These are phyloP conservation scores for Alternaria triticimaculans DNA, from an alignment of 2,329 filamentous ascomycete species.

Conservation along the genomic window DNA sequence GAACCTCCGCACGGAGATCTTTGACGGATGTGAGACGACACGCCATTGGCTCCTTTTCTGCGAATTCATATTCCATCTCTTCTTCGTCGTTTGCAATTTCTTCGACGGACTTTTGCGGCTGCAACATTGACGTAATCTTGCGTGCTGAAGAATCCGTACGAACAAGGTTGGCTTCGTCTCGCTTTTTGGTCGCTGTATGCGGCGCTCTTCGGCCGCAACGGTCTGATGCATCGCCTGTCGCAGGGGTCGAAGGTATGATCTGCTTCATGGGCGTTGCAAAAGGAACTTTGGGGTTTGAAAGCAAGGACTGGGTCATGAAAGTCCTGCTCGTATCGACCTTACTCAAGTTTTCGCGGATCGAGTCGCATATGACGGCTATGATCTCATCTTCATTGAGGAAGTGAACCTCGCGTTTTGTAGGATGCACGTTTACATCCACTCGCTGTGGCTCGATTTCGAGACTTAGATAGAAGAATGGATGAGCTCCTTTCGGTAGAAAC, in stretches of 20 bases:
- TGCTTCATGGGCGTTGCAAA: constrained; percentile 51
- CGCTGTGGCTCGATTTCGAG: constrained; percentile 90
- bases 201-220: constrained; percentile 38
- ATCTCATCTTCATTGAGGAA: constrained; percentile 98
- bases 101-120: constrained; percentile 56
- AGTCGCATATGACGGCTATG: constrained; percentile 80
- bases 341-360: constrained; percentile 78
- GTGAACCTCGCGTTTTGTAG: constrained; percentile 95
- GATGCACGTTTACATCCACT: constrained; percentile 97
- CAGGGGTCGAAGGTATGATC: constrained; percentile 31
- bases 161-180: constrained; percentile 86
- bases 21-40: constrained; percentile 86
- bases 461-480: constrained; percentile 91
- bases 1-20: constrained; percentile 79
- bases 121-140: constrained; percentile 97
- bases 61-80: constrained; percentile 72
- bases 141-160: constrained; percentile 86
- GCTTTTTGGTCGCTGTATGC: constrained; percentile 45
- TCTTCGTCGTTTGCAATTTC: constrained; percentile 49
- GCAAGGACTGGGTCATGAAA: constrained; percentile 90
- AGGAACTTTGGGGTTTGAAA: constrained; percentile 54
- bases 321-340: constrained; percentile 92
- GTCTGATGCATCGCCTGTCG: constrained; percentile 30
- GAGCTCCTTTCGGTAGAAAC: constrained; percentile 91
- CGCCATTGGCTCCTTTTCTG: constrained; percentile 70